phyloP scores from a whole-genome alignment of 177 flowering plant species.

The Vitis hybrid region DNA sequence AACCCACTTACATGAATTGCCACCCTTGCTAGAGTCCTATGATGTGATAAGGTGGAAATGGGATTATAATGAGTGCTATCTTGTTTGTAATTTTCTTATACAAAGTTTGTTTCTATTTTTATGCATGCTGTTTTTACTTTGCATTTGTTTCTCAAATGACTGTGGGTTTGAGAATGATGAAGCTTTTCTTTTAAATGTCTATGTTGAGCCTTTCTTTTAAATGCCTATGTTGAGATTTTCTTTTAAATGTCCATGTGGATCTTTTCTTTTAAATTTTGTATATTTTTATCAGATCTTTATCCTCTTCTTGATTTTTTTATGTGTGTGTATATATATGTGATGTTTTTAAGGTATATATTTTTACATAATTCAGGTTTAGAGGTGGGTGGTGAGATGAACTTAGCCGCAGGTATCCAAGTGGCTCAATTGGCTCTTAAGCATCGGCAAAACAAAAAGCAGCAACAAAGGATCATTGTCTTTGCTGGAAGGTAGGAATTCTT shows the following conservation, averaged over 20 bases:
- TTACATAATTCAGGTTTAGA: conserved; percentile 54
- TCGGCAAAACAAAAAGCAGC: conserved; percentile 96
- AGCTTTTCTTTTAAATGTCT: neutral
- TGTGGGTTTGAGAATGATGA: too few relatives aligned
- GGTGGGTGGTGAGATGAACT: conserved; percentile 90
- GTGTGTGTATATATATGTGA: neutral
- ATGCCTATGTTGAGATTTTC: neutral
- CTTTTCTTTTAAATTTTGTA: too few relatives aligned
- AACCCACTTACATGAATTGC: too few relatives aligned
- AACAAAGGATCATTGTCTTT: conserved; percentile 92
- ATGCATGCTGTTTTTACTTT: neutral
- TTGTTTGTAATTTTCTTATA: too few relatives aligned
- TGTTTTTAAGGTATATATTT: neutral
- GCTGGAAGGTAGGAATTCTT: conserved; percentile 72
- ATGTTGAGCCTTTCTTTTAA: neutral
- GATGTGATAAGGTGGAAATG: neutral
- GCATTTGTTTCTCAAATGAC: too few relatives aligned
- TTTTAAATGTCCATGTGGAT: neutral
- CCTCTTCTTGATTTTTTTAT: neutral
- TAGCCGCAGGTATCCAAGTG: conserved; percentile 90
- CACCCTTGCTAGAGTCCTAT: too few relatives aligned
- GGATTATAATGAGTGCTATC: neutral
- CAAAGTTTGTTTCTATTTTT: neutral
- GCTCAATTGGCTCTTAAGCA: conserved; percentile 98
- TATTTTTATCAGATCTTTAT: neutral